Percentiles rank a stretch among this genome's conserved stretches.
These are phyloP conservation scores for Populus alba DNA, from an alignment of 345 rosid genomes.

Conservation along the genomic window DNA sequence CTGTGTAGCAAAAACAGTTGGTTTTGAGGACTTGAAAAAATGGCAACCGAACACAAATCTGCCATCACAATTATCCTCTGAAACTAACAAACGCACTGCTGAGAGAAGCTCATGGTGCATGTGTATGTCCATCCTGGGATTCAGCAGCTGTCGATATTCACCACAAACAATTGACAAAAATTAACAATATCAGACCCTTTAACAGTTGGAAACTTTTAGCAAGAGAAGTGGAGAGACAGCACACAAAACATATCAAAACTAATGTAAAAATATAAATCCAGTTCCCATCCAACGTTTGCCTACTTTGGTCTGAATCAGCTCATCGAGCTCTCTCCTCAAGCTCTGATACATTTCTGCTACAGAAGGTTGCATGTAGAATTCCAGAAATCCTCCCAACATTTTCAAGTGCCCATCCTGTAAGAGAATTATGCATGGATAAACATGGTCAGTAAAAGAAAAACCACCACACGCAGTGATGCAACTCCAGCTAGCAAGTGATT, in stretches of 20 bases:
- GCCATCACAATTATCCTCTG: conserved; percentile 65
- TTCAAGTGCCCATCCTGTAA: conserved; percentile 83
- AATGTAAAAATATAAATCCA: not conserved
- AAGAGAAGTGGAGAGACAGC: not conserved
- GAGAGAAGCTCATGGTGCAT: conserved; percentile 56
- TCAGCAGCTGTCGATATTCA: conserved; percentile 50
- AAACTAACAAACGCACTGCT: conserved; percentile 51
- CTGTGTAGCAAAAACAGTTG: conserved; percentile 29
- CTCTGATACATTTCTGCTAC: conserved; percentile 57
- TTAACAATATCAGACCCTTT: conserved; percentile 2
- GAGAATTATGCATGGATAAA: not conserved
- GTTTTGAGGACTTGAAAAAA: conserved; percentile 31
- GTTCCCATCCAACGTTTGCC: conserved; percentile 22
- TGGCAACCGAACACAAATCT: conserved; percentile 75
- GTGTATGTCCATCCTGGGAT: conserved; percentile 62
- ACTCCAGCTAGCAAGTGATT: too few species aligned
- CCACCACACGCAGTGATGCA: too few species aligned
- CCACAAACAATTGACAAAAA: conserved; percentile 14
- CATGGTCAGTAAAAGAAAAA: not conserved
- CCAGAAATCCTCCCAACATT: conserved; percentile 90
- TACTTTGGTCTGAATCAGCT: conserved; percentile 71
- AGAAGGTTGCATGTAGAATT: conserved; percentile 73
- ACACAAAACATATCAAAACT: not conserved
- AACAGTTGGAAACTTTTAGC: not conserved
- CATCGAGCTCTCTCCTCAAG: conserved; percentile 79